Conservation (phyloP, 2,329 filamentous ascomycete genomes). For the Sordariomycetes sp. region DNA sequence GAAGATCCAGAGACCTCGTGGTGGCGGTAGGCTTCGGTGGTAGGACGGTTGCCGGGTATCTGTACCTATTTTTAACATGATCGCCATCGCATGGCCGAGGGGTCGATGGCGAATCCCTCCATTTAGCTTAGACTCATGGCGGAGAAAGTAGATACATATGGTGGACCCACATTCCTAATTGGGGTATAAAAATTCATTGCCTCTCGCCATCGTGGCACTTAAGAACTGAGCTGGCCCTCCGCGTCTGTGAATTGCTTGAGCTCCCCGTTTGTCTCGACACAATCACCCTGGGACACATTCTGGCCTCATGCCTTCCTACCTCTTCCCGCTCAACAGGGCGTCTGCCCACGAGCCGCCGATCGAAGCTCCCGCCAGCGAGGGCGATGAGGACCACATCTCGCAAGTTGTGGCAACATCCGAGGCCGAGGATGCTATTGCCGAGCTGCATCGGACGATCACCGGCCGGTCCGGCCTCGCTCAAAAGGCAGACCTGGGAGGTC, state of each 20-base stretch:
- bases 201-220: neutral
- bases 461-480: slow-evolving; percentile 16
- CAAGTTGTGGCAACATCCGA: neutral
- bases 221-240: neutral
- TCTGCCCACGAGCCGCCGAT: neutral
- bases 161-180: neutral
- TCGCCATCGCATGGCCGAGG: too few relatives aligned
- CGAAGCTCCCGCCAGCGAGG: neutral
- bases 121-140: too few relatives aligned
- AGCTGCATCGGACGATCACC: slow-evolving; percentile 21
- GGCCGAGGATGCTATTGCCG: neutral
- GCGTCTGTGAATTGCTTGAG: neutral
- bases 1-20: too few relatives aligned
- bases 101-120: too few relatives aligned
- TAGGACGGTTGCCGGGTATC: too few relatives aligned
- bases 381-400: neutral
- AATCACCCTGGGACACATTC: neutral
- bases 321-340: neutral
- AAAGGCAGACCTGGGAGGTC: neutral
- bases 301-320: neutral
- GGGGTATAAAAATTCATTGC: neutral
- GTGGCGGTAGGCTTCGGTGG: too few relatives aligned
- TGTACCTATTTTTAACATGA: too few relatives aligned
- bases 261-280: neutral
- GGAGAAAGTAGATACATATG: too few relatives aligned